These are phyloP conservation scores for Phaeosphaeriaceae sp. DNA, from an alignment of 2,329 filamentous ascomycete species.

Conservation along the genomic window DNA sequence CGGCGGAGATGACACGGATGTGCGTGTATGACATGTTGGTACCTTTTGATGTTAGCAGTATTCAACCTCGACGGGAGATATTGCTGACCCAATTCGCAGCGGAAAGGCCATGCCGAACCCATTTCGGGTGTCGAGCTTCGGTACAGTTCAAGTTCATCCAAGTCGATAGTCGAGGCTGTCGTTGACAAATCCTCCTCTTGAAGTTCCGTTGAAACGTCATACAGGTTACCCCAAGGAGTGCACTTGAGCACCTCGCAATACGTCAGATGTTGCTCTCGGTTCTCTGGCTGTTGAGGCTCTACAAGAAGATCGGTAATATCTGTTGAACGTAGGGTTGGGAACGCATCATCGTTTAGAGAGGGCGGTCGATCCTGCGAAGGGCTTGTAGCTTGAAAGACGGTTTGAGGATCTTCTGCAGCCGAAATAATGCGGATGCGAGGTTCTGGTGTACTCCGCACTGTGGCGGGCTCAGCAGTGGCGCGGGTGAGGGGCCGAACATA, in stretches of 20 bases:
- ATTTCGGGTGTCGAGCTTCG: no score
- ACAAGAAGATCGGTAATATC: neutral
- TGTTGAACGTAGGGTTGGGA: neutral
- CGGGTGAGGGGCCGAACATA: neutral
- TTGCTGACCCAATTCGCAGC: no score
- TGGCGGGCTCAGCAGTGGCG: neutral
- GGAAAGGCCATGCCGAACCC: no score
- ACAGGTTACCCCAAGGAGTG: neutral
- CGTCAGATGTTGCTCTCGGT: neutral
- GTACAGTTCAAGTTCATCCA: no score
- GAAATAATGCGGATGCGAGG: neutral
- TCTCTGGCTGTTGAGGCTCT: neutral
- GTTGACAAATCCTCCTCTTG: no score
- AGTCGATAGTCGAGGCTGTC: no score
- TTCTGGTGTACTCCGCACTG: neutral
- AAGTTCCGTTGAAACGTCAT: no score
- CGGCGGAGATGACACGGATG: no score
- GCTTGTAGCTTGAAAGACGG: neutral
- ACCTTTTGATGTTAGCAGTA: no score
- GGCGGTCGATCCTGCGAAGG: neutral
- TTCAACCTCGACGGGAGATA: no score
- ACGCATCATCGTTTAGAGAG: neutral
- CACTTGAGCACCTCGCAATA: neutral
- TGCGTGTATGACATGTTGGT: no score
- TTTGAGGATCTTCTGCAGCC: neutral